Base-by-base conservation (phyloP, 495 filamentous ascomycete species). In the Staphylotrichum longicolle region DNA sequence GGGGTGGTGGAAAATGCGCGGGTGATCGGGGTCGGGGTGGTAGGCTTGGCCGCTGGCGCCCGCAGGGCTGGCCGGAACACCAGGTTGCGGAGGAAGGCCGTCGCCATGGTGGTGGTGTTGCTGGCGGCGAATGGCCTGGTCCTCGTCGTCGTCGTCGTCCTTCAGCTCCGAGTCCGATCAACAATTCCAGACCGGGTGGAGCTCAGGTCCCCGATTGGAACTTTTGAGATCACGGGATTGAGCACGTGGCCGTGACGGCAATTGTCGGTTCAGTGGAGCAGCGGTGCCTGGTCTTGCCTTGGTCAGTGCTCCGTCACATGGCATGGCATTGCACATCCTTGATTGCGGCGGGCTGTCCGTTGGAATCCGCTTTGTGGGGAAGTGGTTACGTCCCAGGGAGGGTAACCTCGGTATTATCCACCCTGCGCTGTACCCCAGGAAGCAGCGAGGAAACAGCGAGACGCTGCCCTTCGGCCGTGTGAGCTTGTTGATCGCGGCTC, bases 1-100 rank as follows among this genome's bases (percentile, higher is more conserved):
- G 79, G 76, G 27, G 81, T 81, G 34, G 73, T 77, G 44, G 81
- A 82, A 71, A 85, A 83, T 40, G 74, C 61, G 45, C 78, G 76
- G 15, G 39, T 55, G 63, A 55, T 27, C 7, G 60, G 56, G 46
- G 37, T 11, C 3, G 50, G 14, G 56, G 44, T 10, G 47, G 58
- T 30, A 3, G 61, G 33, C 8, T 40, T 20, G n/a, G 61, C 35
- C 7, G 66, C 32, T 32, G 68, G 61, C 47, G 58, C 64, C 40
- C 71, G 61, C 54, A 78, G 37, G 27, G 68, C 57, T 40, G 73
- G 67, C 56, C 58, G 49, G 12, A 72, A 56, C 20, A 66, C 62
- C 56, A 70, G 60, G 45, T 54, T 71, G 11, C 67, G 69, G 61
- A 72, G 47, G 48, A 73, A 65, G n/a, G 60, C 37, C 58, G 66